Evolutionary conservation across 345 rosid genomes (phyloP).

Genomic region (Odontarrhena argentea): DNA sequence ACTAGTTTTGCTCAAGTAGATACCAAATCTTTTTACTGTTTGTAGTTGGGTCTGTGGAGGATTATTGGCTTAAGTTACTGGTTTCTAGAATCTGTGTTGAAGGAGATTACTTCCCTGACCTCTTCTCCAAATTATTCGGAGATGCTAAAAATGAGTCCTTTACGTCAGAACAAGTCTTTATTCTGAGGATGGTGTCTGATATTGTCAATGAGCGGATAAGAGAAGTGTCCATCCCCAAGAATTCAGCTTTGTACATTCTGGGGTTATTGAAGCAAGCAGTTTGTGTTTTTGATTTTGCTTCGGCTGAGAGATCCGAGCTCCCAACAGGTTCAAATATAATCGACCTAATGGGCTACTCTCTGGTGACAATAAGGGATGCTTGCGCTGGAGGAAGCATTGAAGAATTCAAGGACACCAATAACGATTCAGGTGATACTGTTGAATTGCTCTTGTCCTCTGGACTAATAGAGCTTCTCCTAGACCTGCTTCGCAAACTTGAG

Average conservation of each 20-base stretch:
- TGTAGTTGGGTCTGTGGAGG: constrained; percentile 69
- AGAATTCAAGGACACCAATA: constrained; percentile 36
- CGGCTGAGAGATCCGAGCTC: constrained; percentile 52
- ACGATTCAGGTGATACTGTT: constrained; percentile 40
- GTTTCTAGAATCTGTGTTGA: constrained; percentile 69
- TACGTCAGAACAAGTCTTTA: constrained; percentile 63
- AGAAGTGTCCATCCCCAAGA: constrained; percentile 47
- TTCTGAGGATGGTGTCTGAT: constrained; percentile 58
- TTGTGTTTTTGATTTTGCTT: constrained; percentile 39
- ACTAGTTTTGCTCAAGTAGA: not conserved
- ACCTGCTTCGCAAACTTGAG: constrained; percentile 62
- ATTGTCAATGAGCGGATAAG: constrained; percentile 54
- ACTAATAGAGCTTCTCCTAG: constrained; percentile 50
- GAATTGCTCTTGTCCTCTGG: constrained; percentile 53
- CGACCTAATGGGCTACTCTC: constrained; percentile 70
- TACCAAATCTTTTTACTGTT: constrained; percentile 2
- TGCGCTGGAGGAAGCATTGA: constrained; percentile 51
- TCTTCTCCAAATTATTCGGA: constrained; percentile 47
- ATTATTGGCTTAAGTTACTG: constrained; percentile 72
- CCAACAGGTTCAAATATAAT: constrained; percentile 54
- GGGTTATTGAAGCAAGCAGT: constrained; percentile 51
- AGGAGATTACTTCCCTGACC: constrained; percentile 48
- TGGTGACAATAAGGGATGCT: constrained; percentile 57
- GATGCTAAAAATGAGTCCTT: constrained; percentile 32
- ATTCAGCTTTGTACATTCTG: constrained; percentile 42